Conservation (phyloP, 345 rosid species). For the thale cress (Arabidopsis thaliana) region TAIR10.1 NC_003074.8:9881501-9882000, state of each 20-base stretch:
- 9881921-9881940: not conserved
- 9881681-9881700: not conserved
- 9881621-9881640: not conserved
- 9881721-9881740: not conserved
- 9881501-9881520: constrained; percentile 53
- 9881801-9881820: not conserved
- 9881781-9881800: not conserved
- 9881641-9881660: not conserved
- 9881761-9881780: not conserved
- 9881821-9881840: constrained; percentile 14
- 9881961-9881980: not conserved
- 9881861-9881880: constrained; percentile 77
- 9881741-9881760: not conserved
- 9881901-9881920: constrained; percentile 49
- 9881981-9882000: constrained; percentile 11
- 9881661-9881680: not conserved
- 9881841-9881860: constrained; percentile 66
- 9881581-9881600: not conserved
- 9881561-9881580: too few species aligned
- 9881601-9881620: not conserved
- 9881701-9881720: not conserved
- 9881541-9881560: not conserved
- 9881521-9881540: not conserved
- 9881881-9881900: constrained; percentile 65
- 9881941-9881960: not conserved